Evolutionary conservation across 2,329 filamentous ascomycete species (phyloP), one percentile per base, ranked within the genome.

Genomic region (Lojkania enalia): DNA sequence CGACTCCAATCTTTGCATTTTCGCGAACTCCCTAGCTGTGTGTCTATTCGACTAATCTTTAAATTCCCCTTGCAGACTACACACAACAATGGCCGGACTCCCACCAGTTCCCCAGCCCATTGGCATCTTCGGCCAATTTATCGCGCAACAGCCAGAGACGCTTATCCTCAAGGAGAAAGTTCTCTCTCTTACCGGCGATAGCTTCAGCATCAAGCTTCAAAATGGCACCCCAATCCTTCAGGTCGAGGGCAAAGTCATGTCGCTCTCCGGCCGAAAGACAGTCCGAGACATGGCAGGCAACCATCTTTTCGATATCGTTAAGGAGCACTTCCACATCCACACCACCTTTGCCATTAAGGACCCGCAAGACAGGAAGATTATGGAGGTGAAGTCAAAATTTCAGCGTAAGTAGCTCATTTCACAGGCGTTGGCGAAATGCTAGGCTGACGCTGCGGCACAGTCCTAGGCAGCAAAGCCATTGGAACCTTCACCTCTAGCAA

Each of bases 81-180:
- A 9, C 9, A 29, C 30, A 15, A 33, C 30, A 36, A 36, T 36
- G 33, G 33, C 15, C 12, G 6, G 12, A 20, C 15, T 36, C 18
- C 6, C 33, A 20, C 33, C 33, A 11, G 16, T 21, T 15, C 33
- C 57, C 1, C 42, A 57, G 23, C 48, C 60, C 20, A 54, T 64
- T 14, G 65, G 60, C 45, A 39, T 68, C 15, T 68, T 66, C 52
- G 49, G 57, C 0, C 49, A 54, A 5, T 63, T 63, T 55, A 44
- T 64, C 35, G 56, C 56, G 40, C 59, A 36, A 23, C 36, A 61
- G 3, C 58, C 64, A 42, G 65, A 56, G 45, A 81, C 77, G 2
- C 67, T 87, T 5, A 61, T 81, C 1, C 70, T 87, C 37, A 80
- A 77, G 55, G 83, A 87, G 58, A 83, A 82, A 55, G 72, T 85